Evolutionary conservation across 2,329 filamentous ascomycete species (phyloP), one percentile per base, ranked within the genome.

Genomic region (Arthroderma sp.): DNA sequence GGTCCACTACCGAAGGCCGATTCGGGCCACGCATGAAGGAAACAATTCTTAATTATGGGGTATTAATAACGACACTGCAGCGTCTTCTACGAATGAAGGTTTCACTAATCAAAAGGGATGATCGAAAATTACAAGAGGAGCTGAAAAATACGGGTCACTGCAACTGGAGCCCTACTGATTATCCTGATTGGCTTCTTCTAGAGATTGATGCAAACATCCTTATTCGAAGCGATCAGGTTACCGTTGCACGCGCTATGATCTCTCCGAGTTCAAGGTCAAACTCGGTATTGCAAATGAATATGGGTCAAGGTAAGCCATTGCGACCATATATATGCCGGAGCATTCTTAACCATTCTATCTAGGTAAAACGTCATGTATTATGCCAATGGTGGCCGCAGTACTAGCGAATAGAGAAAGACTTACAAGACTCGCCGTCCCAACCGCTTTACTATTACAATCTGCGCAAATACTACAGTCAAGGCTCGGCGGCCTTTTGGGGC

Each of bases 161-260:
- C 0, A 74, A 77, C 30, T 83, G 79, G 79, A 53, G 64, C 2
- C 71, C 75, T 0, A 22, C 55, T 0, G 60, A 74, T 0, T 58
- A 70, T 31, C 67, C 76, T 0, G 80, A 85, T 51, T 82, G 78
- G 74, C 56, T 85, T 0, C 63, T 85, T 0, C 59, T 86, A 0
- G 80, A 84, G 48, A 72, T 84, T 8, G 81, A 85, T 44, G 66
- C 71, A 0, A 71, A 82, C 46, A 58, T 85, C 3, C 64, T 80
- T 28, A 77, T 84, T 43, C 72, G 80, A 0, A 62, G 69, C 0
- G 72, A 74, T 3, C 80, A 85, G 50, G 66, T 80, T 0, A 67
- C 77, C 3, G 78, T 84, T 5, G 79, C 80, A 0, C 51, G 63
- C 1, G 73, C 76, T 0, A 83, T 75, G 15, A 77, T 80, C 1